Evolutionary conservation across 2,329 filamentous ascomycete species (phyloP).

Genomic region (Keithomyces neogunnii): DNA sequence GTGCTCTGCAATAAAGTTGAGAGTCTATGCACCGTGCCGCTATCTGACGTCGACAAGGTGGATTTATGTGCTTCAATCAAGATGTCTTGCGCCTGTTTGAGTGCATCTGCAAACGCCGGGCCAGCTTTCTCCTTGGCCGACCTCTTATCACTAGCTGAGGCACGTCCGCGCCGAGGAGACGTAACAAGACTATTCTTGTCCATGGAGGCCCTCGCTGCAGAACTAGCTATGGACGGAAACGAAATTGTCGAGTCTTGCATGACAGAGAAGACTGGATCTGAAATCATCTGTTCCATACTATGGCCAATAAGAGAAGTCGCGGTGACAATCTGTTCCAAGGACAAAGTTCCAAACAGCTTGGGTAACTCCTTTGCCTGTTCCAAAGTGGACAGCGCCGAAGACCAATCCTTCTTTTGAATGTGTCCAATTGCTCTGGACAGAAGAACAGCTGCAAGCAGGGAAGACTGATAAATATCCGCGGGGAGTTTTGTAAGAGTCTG

Average conservation of each 20-base stretch:
- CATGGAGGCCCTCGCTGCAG: conserved; percentile 29
- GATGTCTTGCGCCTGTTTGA: conserved; percentile 58
- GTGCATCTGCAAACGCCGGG: conserved; percentile 45
- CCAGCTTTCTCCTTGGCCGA: conserved; percentile 20
- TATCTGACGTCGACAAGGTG: conserved; percentile 44
- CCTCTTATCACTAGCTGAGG: conserved; percentile 12
- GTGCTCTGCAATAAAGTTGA: conserved; percentile 57
- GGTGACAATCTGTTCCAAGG: conserved; percentile 50
- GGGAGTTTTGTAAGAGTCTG: conserved; percentile 13
- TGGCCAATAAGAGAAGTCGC: conserved; percentile 61
- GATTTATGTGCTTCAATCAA: conserved; percentile 55
- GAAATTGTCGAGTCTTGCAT: conserved; percentile 90
- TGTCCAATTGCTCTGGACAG: conserved; percentile 33
- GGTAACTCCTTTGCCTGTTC: conserved; percentile 37
- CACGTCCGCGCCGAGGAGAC: conserved; percentile 22
- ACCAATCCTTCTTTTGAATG: conserved; percentile 45
- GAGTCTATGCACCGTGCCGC: conserved; percentile 53
- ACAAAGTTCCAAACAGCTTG: conserved; percentile 28
- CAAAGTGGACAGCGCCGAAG: conserved; percentile 48
- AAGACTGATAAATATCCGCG: conserved; percentile 27
- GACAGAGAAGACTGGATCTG: conserved; percentile 79
- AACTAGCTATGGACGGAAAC: conserved; percentile 57
- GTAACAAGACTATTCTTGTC: conserved; percentile 28
- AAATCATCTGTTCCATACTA: conserved; percentile 63
- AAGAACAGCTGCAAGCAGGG: conserved; percentile 25